Evolutionary conservation across 768 basidiomycete genomes (phyloP).

Genomic region (Auriscalpium orientale): DNA sequence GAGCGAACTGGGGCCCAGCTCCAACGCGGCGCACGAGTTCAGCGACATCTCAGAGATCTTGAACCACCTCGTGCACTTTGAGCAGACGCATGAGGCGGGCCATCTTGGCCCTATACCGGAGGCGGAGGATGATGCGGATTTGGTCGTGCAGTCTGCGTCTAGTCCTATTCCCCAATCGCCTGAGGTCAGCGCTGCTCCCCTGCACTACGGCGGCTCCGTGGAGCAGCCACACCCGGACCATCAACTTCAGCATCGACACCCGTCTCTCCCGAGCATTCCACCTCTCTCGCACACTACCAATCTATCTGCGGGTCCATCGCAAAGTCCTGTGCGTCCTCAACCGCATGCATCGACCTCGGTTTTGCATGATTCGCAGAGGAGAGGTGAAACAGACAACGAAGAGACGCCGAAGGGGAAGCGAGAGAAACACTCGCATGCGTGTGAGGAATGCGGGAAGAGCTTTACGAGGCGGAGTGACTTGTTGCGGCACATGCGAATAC

Average conservation of each 20-base stretch:
- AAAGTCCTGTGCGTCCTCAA: not conserved
- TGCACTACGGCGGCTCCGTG: not conserved
- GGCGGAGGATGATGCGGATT: constrained; percentile 10
- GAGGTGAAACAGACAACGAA: constrained; percentile 18
- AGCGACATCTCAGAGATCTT: constrained; percentile 76
- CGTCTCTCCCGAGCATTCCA: not conserved
- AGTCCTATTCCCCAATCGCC: not conserved
- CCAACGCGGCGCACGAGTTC: constrained; percentile 59
- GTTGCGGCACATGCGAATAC: constrained; percentile 80
- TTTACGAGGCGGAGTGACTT: constrained; percentile 83
- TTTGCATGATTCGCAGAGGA: not conserved
- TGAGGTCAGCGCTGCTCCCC: not conserved
- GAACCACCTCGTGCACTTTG: constrained; percentile 67
- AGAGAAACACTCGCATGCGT: constrained; percentile 44
- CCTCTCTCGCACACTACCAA: not conserved
- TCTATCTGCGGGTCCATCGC: not conserved
- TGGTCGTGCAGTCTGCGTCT: constrained; percentile 3
- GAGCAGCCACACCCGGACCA: constrained; percentile 1
- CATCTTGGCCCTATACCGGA: not conserved
- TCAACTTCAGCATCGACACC: constrained; percentile 5
- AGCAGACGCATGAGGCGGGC: constrained; percentile 35
- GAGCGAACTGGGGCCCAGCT: constrained; percentile 22
- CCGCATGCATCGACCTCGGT: constrained; percentile 6
- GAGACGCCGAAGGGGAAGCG: constrained; percentile 17
- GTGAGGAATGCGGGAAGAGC: constrained; percentile 71